Percentiles rank a stretch among this genome's conserved stretches.
phyloP scores from a whole-genome alignment of 2,329 filamentous ascomycete genomes.

The Fusarium anthophilum region DNA sequence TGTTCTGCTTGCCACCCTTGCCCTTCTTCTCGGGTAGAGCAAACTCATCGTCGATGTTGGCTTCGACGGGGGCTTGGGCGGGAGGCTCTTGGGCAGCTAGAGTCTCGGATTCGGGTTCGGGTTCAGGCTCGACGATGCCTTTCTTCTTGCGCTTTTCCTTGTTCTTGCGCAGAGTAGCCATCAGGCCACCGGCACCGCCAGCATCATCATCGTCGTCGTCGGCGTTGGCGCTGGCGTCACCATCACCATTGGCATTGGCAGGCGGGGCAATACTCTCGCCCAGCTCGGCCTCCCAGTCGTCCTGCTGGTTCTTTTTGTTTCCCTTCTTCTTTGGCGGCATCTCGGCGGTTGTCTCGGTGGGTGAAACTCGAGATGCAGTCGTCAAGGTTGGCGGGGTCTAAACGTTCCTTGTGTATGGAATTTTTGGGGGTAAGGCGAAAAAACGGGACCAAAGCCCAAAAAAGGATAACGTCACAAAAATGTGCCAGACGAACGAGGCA shows the following conservation, averaged over 20 bases:
- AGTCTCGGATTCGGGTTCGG: slow-evolving; percentile 50
- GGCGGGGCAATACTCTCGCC: slow-evolving; percentile 78
- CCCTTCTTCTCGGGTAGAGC: slow-evolving; percentile 80
- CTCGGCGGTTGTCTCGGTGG: slow-evolving; percentile 45
- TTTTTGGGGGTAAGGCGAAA: slow-evolving; percentile 12
- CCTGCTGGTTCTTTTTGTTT: slow-evolving; percentile 81
- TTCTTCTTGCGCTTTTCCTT: slow-evolving; percentile 92
- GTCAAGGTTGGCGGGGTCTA: slow-evolving; percentile 33
- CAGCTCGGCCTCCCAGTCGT: slow-evolving; percentile 95
- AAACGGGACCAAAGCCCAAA: slow-evolving; percentile 18
- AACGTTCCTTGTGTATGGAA: slow-evolving; percentile 14
- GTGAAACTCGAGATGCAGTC: slow-evolving; percentile 33
- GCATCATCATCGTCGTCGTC: slow-evolving; percentile 60
- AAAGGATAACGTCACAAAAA: slow-evolving; percentile 14
- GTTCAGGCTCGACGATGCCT: slow-evolving; percentile 72
- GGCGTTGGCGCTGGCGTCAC: slow-evolving; percentile 57
- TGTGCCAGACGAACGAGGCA: slow-evolving; percentile 28
- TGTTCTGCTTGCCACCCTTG: slow-evolving; percentile 63
- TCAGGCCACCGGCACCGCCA: slow-evolving; percentile 71
- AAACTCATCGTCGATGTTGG: slow-evolving; percentile 85
- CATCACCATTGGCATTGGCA: slow-evolving; percentile 46
- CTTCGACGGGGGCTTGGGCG: slow-evolving; percentile 81
- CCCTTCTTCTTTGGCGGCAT: slow-evolving; percentile 97
- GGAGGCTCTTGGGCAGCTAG: slow-evolving; percentile 71
- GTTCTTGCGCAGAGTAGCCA: slow-evolving; percentile 84